Evolutionary conservation across 2,329 filamentous ascomycete species (phyloP).

Genomic region (Fusarium austroafricanum): DNA sequence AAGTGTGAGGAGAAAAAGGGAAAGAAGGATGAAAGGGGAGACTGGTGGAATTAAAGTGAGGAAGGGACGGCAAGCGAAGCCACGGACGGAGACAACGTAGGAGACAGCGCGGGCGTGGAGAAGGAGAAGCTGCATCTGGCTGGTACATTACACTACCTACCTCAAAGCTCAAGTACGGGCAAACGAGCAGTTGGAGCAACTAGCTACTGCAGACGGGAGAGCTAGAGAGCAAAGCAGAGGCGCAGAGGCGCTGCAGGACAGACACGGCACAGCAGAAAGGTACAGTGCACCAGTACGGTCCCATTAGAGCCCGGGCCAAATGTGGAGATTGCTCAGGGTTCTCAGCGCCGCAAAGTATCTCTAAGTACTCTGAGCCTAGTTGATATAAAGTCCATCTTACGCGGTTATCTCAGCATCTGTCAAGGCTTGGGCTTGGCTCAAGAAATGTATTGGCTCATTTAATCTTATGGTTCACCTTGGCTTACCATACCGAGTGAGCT

Average conservation of each 20-base stretch:
- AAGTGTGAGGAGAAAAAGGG: conserved; percentile 26
- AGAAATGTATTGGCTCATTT: background rate
- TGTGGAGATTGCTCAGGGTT: conserved; percentile 11
- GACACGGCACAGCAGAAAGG: conserved; percentile 26
- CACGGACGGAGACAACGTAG: conserved; percentile 25
- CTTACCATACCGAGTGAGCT: background rate
- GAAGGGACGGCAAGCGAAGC: conserved; percentile 26
- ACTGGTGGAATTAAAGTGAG: conserved; percentile 38
- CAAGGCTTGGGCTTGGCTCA: background rate
- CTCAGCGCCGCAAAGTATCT: conserved; percentile 11
- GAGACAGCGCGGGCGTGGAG: conserved; percentile 37
- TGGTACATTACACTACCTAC: background rate
- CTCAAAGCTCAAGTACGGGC: background rate
- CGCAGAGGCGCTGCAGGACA: conserved; percentile 12
- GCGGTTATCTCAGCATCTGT: conserved; percentile 6
- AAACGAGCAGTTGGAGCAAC: conserved; percentile 15
- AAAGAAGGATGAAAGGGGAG: conserved; percentile 20
- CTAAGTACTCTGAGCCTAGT: conserved; percentile 16
- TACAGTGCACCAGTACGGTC: conserved; percentile 18
- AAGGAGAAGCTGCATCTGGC: conserved; percentile 27
- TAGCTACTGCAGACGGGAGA: conserved; percentile 2
- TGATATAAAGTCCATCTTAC: conserved; percentile 11
- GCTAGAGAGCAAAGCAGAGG: conserved; percentile 1
- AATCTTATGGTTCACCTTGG: background rate
- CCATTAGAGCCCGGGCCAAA: conserved; percentile 20